Base-by-base conservation (phyloP, 225 moss, liverwort and hornwort species). In the Lunularia cruciata region DNA sequence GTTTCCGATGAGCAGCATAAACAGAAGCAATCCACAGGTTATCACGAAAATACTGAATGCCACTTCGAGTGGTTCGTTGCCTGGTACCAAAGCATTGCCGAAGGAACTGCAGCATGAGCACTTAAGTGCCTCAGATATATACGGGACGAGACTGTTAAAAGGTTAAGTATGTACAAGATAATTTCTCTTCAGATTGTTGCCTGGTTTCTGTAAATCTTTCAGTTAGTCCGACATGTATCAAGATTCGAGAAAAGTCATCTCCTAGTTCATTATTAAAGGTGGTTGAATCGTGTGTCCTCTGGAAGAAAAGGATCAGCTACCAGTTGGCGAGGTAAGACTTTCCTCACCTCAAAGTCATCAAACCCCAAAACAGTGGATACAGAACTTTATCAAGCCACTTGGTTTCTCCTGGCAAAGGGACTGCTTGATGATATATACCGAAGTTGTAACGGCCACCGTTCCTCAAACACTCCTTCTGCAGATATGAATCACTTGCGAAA, bases 1-100 rank as follows among this genome's bases (percentile, higher is more conserved):
- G 64, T 91, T 91, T 47, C 91, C 88, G 32, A 88, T 88, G 12
- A 91, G 83, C 11, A 91, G 72, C 73, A 86, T 91, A 71, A 91
- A 91, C 28, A 91, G 76, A 63, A 91, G 83, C 69, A 91, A 69
- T 11, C 91, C 91, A 51, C 83, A 83, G 0, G 82, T 85, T 46
- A 88, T 76, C 20, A 91, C 86, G 53, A 88, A 49, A 56, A 91
- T 83, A 33, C 86, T 79, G 49, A 88, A 91, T 6, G 58, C 26
- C 46, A 88, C 78, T 59, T 91, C 91, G 38, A 78, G 36, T 20
- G 78, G 70, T 53, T 88, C 80, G 65, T 91, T 57, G 62, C 79
- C 86, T n/a, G 91, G 91, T 63, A 68, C 68, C n/a, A 91, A 70
- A 22, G 88, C 86, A 75, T 91, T 91, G 22, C 88, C 91, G 67